Evolutionary conservation across 2,329 filamentous ascomycete species (phyloP), one percentile per base, ranked within the genome.

Genomic region (Zopfia rhizophila): DNA sequence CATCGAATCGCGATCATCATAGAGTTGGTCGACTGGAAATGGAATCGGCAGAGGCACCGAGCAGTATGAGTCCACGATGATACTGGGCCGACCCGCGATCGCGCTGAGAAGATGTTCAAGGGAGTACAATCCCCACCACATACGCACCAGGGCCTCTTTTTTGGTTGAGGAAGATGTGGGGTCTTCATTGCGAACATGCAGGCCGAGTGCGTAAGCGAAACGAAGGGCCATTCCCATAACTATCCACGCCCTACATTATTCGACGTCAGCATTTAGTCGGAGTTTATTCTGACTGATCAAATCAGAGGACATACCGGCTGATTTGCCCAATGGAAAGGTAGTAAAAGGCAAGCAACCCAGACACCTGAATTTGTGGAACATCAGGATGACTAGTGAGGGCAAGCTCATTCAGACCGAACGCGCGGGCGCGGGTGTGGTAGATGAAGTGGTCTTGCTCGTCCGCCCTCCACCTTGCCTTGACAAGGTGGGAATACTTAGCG

Each of bases 121-220:
- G 6, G 63, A 68, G 46, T 69, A 73, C 10, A 75, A 44, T 32
- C 71, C 70, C 69, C 73, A 75, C 73, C 74, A 76, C 11, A 70
- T 63, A 16, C 68, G 66, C 3, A 70, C 60, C 36, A 73, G 50
- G 3, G 65, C 65, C 47, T 75, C 72, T 46, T 63, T 68, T 31
- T 68, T 60, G 10, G 55, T 41, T 5, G 61, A 56, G 11, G 60
- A 43, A 5, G 66, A 53, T 5, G 61, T 61, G 1, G 64, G 61
- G 30, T 65, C 65, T 31, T 66, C 56, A 30, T 74, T 75, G 5
- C 66, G 63, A 28, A 75, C 54, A 43, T 75, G 72, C 6, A 76
- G 57, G 17, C 71, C 73, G 12, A 73, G 64, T 2, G 63, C 62
- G 53, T 68, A 60, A 55, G 73, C 55, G 24, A 53, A 65, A 3